Evolutionary conservation across 768 basidiomycete genomes (phyloP), one percentile per base, ranked within the genome.

Genomic region (Mycena leptocephala): DNA sequence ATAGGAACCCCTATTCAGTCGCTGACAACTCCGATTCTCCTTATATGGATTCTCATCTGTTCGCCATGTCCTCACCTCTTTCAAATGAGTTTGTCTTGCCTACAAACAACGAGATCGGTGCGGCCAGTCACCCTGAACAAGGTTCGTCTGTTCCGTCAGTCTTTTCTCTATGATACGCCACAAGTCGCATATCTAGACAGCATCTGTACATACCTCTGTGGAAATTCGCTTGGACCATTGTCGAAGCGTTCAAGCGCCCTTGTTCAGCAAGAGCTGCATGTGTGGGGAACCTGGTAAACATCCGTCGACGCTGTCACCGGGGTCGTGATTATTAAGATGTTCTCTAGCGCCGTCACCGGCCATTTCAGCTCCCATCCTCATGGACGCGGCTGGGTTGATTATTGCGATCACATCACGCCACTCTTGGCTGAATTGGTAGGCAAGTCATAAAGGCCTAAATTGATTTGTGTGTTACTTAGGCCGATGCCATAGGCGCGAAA

Each of bases 141-240:
- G 88, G 90, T 90, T 62, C 20, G 75, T 76, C 10, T 4, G 28
- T 11, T 46, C 71, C 67, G 70, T 79, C 62, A 63, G 32, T 61
- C 68, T 70, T 63, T 35, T 43, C 72, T 64, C 72, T 64, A 24
- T 11, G 16, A 30, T 26, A 20, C 64, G 22, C 9, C 28, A 10
- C 73, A n/a, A 26, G 53, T 39, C 58, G 13, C 32, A 63, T 66
- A 76, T 87, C 85, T 84, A 88, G 91, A 92, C 63, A 83, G 81
- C 70, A 86, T 88, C 70, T 93, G 92, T 83, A 92, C 93, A 39
- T 99, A 99, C 84, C 92, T 99, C 65, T 97, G 96, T 83, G 98
- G 98, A 39, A 99, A 99, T 86, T 99, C 97, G 30, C 90, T 99
- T 13, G 98, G 98, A 5, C 89, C 94, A 69, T 87, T 96, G 80